Evolutionary conservation across 352 stramenopile species (phyloP).

Genomic region (Phytophthora tubulina): DNA sequence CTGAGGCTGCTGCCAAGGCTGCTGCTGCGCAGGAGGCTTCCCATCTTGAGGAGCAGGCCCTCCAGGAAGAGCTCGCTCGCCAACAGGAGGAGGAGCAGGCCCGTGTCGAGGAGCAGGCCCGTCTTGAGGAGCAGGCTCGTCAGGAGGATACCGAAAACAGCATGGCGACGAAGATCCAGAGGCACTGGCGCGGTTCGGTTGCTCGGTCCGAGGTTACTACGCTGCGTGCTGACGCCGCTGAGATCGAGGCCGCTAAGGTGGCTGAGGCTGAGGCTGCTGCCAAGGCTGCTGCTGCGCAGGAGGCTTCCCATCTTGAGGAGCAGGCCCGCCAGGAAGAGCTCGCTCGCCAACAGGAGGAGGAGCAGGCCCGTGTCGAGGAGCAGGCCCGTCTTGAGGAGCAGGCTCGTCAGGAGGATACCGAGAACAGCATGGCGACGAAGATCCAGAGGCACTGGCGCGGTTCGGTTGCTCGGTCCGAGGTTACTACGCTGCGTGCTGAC

Average conservation of each 20-base stretch:
- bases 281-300: background rate
- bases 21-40: background rate
- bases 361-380: constrained; percentile 1
- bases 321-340: background rate
- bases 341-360: constrained; percentile 6
- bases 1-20: constrained; percentile 4
- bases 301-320: background rate
- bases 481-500: constrained; percentile 2
- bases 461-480: constrained; percentile 10
- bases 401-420: constrained; percentile 1
- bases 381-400: background rate
- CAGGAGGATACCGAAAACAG: constrained; percentile 2
- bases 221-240: background rate
- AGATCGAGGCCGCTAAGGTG: background rate
- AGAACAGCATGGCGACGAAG: constrained; percentile 22
- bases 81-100: constrained; percentile 13
- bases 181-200: constrained; percentile 33
- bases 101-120: constrained; percentile 4
- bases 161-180: constrained; percentile 39
- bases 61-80: constrained; percentile 1
- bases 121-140: background rate
- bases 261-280: background rate
- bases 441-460: constrained; percentile 45
- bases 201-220: constrained; percentile 12
- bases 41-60: background rate